Percentiles rank a stretch among this genome's conserved stretches.
Evolutionary conservation across 352 stramenopile species (phyloP).

Genomic region (Pythium myriotylum): DNA sequence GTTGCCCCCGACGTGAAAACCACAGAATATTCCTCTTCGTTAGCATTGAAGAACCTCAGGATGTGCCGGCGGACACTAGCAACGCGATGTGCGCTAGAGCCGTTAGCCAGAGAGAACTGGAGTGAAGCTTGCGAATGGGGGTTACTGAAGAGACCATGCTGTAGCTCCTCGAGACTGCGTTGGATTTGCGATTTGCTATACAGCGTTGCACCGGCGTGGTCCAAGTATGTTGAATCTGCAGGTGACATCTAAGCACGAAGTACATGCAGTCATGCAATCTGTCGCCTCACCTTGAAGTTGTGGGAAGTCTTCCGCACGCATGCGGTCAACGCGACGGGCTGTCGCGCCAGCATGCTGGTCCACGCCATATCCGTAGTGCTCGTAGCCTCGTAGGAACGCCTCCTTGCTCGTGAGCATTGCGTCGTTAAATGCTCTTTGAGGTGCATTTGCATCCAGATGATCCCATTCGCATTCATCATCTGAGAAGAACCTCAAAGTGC

Average conservation of each 20-base stretch:
- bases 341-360: not conserved
- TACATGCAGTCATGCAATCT: too few relatives aligned
- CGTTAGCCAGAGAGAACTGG: constrained; percentile 20
- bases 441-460: not conserved
- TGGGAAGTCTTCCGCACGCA: constrained; percentile 23
- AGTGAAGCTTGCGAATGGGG: constrained; percentile 49
- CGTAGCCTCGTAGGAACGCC: constrained; percentile 13
- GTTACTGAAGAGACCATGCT: constrained; percentile 56
- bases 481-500: not conserved
- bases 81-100: constrained; percentile 48
- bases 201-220: constrained; percentile 85
- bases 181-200: constrained; percentile 71
- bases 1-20: constrained; percentile 89
- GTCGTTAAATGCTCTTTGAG: not conserved
- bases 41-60: constrained; percentile 69
- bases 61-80: constrained; percentile 49
- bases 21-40: constrained; percentile 71
- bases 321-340: constrained; percentile 6
- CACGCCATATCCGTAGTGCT: constrained; percentile 20
- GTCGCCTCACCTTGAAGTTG: constrained; percentile 20
- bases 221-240: constrained; percentile 59
- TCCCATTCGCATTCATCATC: constrained; percentile 1
- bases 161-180: constrained; percentile 49
- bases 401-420: constrained; percentile 20
- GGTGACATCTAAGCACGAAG: not conserved